These are phyloP conservation scores for Exidia glandulosa DNA, from an alignment of 768 basidiomycete species.

Conservation along the genomic window DNA sequence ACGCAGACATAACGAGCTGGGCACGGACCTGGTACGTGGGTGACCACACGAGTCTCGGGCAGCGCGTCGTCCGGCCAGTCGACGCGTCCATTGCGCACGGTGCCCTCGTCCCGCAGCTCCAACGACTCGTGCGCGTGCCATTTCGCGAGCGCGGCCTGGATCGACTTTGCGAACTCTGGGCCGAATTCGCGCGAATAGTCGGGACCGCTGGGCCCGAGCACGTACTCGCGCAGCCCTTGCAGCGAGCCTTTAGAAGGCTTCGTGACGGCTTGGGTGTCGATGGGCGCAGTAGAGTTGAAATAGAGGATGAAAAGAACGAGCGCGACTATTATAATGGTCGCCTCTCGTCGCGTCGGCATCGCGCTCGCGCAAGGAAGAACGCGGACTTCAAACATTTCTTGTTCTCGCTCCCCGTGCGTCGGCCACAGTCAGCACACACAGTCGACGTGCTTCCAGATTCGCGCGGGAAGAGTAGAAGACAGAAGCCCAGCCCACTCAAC, in stretches of 20 bases:
- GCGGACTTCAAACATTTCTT: neutral
- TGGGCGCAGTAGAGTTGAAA: conserved; percentile 57
- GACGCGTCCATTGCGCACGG: conserved; percentile 42
- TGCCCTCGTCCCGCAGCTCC: conserved; percentile 7
- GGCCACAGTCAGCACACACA: too few relatives aligned
- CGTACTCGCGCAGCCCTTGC: conserved; percentile 25
- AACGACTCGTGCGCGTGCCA: conserved; percentile 15
- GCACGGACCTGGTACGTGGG: conserved; percentile 53
- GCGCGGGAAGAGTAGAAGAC: too few relatives aligned
- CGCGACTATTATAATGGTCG: conserved; percentile 55
- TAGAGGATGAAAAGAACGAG: conserved; percentile 56
- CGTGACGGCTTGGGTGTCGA: conserved; percentile 26
- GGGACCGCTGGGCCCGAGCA: conserved; percentile 32
- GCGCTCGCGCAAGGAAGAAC: neutral
- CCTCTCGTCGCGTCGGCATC: conserved; percentile 57
- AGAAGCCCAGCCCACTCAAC: too few relatives aligned
- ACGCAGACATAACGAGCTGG: neutral
- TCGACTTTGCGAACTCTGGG: conserved; percentile 17
- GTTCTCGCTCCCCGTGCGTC: too few relatives aligned
- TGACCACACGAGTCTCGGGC: conserved; percentile 44
- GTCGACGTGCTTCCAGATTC: too few relatives aligned
- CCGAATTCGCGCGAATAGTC: conserved; percentile 15
- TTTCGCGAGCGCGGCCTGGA: conserved; percentile 16
- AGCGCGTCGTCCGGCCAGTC: conserved; percentile 46
- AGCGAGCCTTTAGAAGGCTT: conserved; percentile 40